These are phyloP conservation scores for Delonix regia DNA, from an alignment of 306 rosid species.

Conservation along the genomic window DNA sequence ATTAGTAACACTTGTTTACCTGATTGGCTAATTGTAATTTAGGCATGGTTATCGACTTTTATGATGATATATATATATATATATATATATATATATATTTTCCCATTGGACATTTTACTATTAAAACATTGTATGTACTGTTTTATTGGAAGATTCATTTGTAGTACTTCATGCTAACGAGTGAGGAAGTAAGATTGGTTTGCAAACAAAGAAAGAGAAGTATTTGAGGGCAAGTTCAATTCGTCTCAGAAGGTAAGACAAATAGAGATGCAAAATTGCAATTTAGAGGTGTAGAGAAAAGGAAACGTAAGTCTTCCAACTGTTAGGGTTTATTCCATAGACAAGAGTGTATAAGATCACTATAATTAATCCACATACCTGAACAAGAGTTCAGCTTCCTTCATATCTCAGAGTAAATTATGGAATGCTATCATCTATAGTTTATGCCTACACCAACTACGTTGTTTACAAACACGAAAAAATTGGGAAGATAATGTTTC, in stretches of 20 bases:
- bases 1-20: neutral
- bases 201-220: slow-evolving; percentile 45
- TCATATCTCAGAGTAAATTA: too few relatives aligned
- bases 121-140: too few relatives aligned
- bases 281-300: slow-evolving; percentile 31
- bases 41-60: too few relatives aligned
- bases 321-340: slow-evolving; percentile 34
- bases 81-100: too few relatives aligned
- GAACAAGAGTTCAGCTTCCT: too few relatives aligned
- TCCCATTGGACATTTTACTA: too few relatives aligned
- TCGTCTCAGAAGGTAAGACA: slow-evolving; percentile 41
- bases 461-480: slow-evolving; percentile 38
- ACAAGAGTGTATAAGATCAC: slow-evolving; percentile 2
- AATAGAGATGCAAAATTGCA: slow-evolving; percentile 41
- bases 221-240: slow-evolving; percentile 56
- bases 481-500: slow-evolving; percentile 39
- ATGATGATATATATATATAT: too few relatives aligned
- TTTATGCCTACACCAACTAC: slow-evolving; percentile 15
- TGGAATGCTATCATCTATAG: neutral
- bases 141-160: too few relatives aligned
- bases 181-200: slow-evolving; percentile 43
- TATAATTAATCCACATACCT: too few relatives aligned
- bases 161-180: neutral
- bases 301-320: slow-evolving; percentile 35
- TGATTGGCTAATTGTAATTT: neutral